These are phyloP conservation scores for Cladophialophora exuberans DNA, from an alignment of 2,329 filamentous ascomycete species.

Conservation along the genomic window DNA sequence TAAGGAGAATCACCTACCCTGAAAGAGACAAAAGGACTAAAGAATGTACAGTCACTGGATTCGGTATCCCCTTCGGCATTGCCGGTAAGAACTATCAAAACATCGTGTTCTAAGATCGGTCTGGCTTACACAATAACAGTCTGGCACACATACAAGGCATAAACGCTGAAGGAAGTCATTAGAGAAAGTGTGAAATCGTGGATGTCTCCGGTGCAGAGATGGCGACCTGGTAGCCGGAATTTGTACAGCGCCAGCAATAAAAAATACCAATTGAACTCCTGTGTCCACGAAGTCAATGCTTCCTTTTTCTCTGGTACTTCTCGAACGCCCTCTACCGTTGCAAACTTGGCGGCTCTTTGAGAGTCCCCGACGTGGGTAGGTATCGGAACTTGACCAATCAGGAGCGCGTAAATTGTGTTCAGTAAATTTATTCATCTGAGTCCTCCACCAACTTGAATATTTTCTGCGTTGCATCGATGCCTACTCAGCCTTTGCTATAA, in stretches of 20 bases:
- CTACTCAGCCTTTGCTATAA: background rate
- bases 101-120: background rate
- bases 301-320: background rate
- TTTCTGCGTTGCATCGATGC: background rate
- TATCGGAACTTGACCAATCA: constrained; percentile 17
- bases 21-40: constrained; percentile 35
- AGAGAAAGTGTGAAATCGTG: constrained; percentile 4
- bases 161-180: constrained; percentile 23
- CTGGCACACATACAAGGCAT: constrained; percentile 70
- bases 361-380: too few relatives aligned
- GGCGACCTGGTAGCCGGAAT: constrained; percentile 17
- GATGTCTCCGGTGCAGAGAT: constrained; percentile 16
- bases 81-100: constrained; percentile 57
- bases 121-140: constrained; percentile 49
- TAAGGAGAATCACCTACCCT: constrained; percentile 45
- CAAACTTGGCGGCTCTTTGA: too few relatives aligned
- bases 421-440: constrained; percentile 19
- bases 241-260: constrained; percentile 29
- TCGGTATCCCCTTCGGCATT: constrained; percentile 63
- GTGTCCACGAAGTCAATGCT: background rate
- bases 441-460: background rate
- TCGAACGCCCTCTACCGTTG: background rate
- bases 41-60: constrained; percentile 55
- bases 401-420: constrained; percentile 1
- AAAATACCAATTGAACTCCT: constrained; percentile 11